Evolutionary conservation across 1,139 yeast genomes (phyloP).

Genomic region (Magnusiomyces suaveolens): DNA sequence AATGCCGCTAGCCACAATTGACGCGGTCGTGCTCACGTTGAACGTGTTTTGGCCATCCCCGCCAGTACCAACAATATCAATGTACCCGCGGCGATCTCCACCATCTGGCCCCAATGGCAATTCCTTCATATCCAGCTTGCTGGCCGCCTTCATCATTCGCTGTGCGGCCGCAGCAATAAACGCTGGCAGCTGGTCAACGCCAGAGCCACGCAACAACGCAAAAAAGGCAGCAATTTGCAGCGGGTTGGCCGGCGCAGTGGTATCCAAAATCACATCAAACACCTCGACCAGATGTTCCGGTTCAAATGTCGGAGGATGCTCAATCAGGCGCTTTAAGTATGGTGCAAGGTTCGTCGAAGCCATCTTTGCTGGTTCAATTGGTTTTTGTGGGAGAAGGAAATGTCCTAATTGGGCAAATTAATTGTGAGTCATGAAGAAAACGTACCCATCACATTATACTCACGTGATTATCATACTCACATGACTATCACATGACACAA

Average conservation of each 20-base stretch:
- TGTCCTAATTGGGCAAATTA: too few species aligned
- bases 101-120: not conserved
- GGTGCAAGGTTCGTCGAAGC: slow-evolving; percentile 40
- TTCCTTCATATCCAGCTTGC: not conserved
- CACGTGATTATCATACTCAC: too few species aligned
- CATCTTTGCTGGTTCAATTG: not conserved
- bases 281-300: slow-evolving; percentile 55
- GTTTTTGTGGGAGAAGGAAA: not conserved
- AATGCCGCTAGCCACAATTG: slow-evolving; percentile 89
- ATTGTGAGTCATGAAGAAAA: too few species aligned
- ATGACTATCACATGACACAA: too few species aligned
- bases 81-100: slow-evolving; percentile 39
- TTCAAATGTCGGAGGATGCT: slow-evolving; percentile 49
- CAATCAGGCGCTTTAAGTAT: slow-evolving; percentile 51
- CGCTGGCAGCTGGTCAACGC: slow-evolving; percentile 73
- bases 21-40: slow-evolving; percentile 90
- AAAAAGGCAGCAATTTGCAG: slow-evolving; percentile 72
- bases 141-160: slow-evolving; percentile 46
- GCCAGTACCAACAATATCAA: slow-evolving; percentile 95
- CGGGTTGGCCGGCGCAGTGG: slow-evolving; percentile 43
- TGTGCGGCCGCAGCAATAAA: slow-evolving; percentile 79
- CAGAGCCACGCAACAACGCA: slow-evolving; percentile 61
- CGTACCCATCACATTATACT: too few species aligned
- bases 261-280: slow-evolving; percentile 48
- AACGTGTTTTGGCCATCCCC: slow-evolving; percentile 97